A percentile compares a stretch with the other conserved stretches of the same genome.
These are phyloP conservation scores for Mortierella sp. DNA, from an alignment of 371 early-diverging fungal species.

Conservation along the genomic window DNA sequence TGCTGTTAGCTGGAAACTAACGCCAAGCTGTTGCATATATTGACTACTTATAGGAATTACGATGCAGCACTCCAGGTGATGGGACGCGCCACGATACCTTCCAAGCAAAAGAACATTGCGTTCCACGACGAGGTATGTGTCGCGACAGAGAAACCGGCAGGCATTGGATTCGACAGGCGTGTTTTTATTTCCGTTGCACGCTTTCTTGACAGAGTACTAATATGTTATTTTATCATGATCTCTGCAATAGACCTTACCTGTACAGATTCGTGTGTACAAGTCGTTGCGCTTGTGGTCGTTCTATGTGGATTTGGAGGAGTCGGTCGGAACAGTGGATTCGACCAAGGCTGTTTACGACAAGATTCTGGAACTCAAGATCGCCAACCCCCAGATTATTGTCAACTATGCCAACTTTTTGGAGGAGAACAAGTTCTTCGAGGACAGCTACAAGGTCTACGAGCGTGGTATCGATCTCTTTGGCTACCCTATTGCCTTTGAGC, in stretches of 20 bases:
- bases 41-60: slow-evolving; percentile 30
- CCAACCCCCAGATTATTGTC: slow-evolving; percentile 94
- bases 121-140: slow-evolving; percentile 66
- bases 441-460: slow-evolving; percentile 94
- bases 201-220: too few species aligned
- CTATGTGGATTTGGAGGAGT: slow-evolving; percentile 96
- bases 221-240: too few species aligned
- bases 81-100: slow-evolving; percentile 56
- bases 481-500: slow-evolving; percentile 96
- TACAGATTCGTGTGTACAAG: slow-evolving; percentile 92
- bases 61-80: slow-evolving; percentile 56
- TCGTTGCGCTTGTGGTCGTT: slow-evolving; percentile 92
- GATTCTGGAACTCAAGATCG: slow-evolving; percentile 94
- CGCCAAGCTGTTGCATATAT: background rate
- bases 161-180: background rate
- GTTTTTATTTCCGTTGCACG: background rate
- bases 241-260: slow-evolving; percentile 66
- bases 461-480: slow-evolving; percentile 96
- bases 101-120: slow-evolving; percentile 60
- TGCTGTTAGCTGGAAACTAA: background rate
- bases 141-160: too few species aligned
- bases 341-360: slow-evolving; percentile 92
- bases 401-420: slow-evolving; percentile 95
- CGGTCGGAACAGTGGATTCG: slow-evolving; percentile 87
- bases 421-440: slow-evolving; percentile 93